phyloP scores from a whole-genome alignment of 179 eudicot species.

The Camellia oleifera region DNA sequence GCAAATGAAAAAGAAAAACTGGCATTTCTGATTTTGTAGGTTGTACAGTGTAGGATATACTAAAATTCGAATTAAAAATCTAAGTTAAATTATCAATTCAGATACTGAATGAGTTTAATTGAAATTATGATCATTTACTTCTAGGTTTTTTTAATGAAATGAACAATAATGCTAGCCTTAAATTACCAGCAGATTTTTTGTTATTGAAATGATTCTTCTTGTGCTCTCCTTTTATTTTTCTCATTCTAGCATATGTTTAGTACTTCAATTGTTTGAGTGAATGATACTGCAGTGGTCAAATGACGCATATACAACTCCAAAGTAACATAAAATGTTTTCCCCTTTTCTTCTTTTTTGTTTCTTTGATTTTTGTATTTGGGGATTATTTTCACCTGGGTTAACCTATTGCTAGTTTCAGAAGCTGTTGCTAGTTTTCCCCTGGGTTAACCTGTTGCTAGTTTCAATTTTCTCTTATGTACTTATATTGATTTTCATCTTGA shows the following conservation, averaged over 20 bases:
- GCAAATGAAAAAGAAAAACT: background rate
- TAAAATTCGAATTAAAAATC: background rate
- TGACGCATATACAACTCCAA: too few species aligned
- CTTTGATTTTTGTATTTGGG: background rate
- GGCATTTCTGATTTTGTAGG: background rate
- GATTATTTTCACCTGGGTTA: background rate
- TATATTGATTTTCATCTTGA: background rate
- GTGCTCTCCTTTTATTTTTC: background rate
- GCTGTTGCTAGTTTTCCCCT: background rate
- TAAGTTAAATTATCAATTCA: background rate
- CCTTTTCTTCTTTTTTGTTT: too few species aligned
- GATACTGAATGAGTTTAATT: background rate
- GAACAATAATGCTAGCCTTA: background rate
- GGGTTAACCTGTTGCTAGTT: background rate
- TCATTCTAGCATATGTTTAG: background rate
- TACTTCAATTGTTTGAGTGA: background rate
- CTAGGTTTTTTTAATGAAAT: background rate
- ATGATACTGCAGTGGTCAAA: background rate
- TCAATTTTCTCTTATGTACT: slow-evolving; percentile 4
- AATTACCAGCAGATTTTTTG: background rate
- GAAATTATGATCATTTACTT: background rate
- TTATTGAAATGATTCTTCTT: background rate
- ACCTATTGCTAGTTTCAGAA: background rate
- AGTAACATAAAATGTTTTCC: background rate
- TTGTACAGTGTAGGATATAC: background rate